Base-by-base conservation (phyloP, 2,329 filamentous ascomycete species). In the Fusarium verticillioides region DNA sequence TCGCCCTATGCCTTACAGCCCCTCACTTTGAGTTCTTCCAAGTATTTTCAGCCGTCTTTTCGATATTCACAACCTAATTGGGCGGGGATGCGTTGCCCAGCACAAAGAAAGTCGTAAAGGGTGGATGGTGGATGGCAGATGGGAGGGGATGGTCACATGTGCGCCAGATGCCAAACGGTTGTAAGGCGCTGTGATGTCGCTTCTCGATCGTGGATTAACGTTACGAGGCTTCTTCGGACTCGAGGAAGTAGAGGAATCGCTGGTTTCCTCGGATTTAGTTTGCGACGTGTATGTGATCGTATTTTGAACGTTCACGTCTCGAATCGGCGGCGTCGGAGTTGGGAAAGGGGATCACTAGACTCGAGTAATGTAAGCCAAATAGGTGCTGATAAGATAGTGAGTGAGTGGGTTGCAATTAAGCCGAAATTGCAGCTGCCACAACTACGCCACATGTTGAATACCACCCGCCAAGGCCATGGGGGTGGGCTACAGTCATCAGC, bases 91-190 rank as follows among this genome's bases (percentile, higher is more conserved):
- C 57, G 59, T 61, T 75, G 69, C 66, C 66, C 65, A 63, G 69
- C 67, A 60, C 64, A 66, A 70, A 69, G 63, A 61, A 61, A 60
- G 62, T 70, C 69, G 63, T 75, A 71, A 67, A 76, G 74, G 74
- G 75, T 77, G 74, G 75, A 73, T 72, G 69, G 57, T 37, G 28
- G 37, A 61, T 52, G 62, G 61, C 66, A 58, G 39, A 66, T 63
- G 57, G 74, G 70, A 75, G 73, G 70, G 65, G 61, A 70, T 53
- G 69, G 75, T 78, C 76, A 78, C 76, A 78, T 78, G 76, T 75
- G 72, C 69, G 75, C 71, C 73, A 70, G 63, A 47, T 68, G 62
- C 54, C 63, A 64, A 58, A 58, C 62, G 60, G 74, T 56, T 61
- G 60, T 57, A 75, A 75, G 73, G 66, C 63, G 70, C 70, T 68